These are phyloP conservation scores for Vanrija humicola DNA, from an alignment of 1,284 basidiomycete genomes.

Conservation along the genomic window DNA sequence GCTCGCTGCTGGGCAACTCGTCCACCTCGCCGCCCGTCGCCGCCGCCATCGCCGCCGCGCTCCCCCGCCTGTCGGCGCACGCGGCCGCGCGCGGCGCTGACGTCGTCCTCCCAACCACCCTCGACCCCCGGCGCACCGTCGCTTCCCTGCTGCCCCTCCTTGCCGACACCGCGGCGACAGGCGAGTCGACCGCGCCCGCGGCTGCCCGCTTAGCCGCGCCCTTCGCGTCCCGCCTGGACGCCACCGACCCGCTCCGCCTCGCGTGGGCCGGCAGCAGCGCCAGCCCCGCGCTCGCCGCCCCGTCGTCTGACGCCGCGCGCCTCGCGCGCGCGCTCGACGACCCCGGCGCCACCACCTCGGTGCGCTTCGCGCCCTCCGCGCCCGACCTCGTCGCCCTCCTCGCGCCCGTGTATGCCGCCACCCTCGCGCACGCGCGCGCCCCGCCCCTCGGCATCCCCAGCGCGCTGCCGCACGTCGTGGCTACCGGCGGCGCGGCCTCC, in stretches of 20 bases:
- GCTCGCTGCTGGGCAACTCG: background rate
- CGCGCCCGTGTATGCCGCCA: slow-evolving; percentile 12
- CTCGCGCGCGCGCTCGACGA: slow-evolving; percentile 8
- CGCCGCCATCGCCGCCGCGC: slow-evolving; percentile 1
- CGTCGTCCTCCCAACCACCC: background rate
- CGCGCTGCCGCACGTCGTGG: background rate
- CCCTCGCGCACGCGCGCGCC: slow-evolving; percentile 1
- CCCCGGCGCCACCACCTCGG: background rate
- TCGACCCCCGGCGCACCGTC: background rate
- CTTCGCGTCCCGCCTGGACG: slow-evolving; percentile 1
- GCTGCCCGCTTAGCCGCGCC: background rate
- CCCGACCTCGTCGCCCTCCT: slow-evolving; percentile 8
- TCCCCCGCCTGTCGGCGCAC: slow-evolving; percentile 5
- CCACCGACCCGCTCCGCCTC: background rate
- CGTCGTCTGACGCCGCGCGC: background rate
- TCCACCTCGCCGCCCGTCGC: background rate
- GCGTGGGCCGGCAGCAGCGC: background rate
- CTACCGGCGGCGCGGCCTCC: slow-evolving; percentile 1
- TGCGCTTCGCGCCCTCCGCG: slow-evolving; percentile 1
- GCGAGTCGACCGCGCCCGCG: background rate
- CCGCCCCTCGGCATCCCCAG: slow-evolving; percentile 17
- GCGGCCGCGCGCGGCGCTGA: slow-evolving; percentile 3
- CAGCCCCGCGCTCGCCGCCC: background rate
- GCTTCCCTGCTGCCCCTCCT: background rate
- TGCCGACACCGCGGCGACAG: background rate